Evolutionary conservation across 2,329 filamentous ascomycete genomes (phyloP), one percentile per base, ranked within the genome.

Genomic region (Drechslerella dactyloides): DNA sequence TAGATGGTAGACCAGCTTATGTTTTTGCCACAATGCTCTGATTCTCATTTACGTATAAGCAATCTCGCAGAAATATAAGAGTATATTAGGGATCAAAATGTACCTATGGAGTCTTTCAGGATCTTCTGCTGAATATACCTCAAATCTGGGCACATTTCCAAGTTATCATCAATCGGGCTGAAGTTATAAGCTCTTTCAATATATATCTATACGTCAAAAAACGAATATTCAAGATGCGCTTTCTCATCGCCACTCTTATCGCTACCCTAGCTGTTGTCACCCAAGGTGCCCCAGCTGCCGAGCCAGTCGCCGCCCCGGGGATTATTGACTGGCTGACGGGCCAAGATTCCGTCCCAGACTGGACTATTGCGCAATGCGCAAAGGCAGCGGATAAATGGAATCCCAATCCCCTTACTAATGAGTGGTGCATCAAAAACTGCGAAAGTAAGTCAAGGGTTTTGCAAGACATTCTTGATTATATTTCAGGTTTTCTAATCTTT

Each of bases 351-450:
- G 58, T 62, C 50, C 58, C 58, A 21, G 23, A 24, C 35, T 62
- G 58, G 58, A 54, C 19, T 37, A 44, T 54, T 33, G 17, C 48
- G 21, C 48, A 62, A 8, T 62, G 58, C 23, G 23, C 19, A 10
- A 54, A 48, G 15, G 58, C 58, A n/a, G 23, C 33, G 7, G 17
- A 6, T 24, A 42, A 30, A 30, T 53, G 13, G 11, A 35, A 53
- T 46, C 57, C 57, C 15, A 62, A 62, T 21, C 37, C 37, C 21
- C 21, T 62, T 33, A 46, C 33, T 50, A 62, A 62, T 40, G 50
- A 53, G 2, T 62, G 35, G 27, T 62, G 58, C 48, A 53, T 62
- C 23, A 54, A 62, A 33, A 62, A 62, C 58, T 62, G 58, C 58
- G 11, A 53, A 37, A 62, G 58, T 62, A 62, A 53, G 58, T 46